Base-by-base conservation (phyloP, 2,329 filamentous ascomycete genomes). In the Penicillium sp. region DNA sequence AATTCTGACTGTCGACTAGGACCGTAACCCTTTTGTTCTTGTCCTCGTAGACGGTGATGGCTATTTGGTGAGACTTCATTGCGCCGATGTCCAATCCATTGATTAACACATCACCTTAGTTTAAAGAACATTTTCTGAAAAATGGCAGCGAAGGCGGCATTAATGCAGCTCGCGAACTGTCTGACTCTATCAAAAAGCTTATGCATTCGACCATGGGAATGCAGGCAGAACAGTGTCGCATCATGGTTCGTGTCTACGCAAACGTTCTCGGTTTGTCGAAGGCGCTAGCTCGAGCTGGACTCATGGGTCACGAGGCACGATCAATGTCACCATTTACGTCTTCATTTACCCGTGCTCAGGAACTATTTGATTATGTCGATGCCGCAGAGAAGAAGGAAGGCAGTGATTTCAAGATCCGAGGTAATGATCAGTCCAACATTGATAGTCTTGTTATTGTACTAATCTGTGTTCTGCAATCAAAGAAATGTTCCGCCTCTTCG, bases 31-130 rank as follows among this genome's bases (percentile, higher is more conserved):
- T 0, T 87, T 86, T 60, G 82, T 83, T 1, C 73, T 87, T 2
- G 79, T 87, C 7, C 71, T 87, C 0, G 71, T 87, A 11, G 84
- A 87, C 53, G 84, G 83, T 18, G 83, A 87, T 67, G 82, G 81
- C 44, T 86, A 85, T 61, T 63, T 79, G 19, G 64, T 72, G 40
- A 54, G 65, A 47, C 38, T 44, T 7, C 2, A 1, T 13, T 29
- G 7, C 23, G 8, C 61, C 78, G 82, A 93, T 65, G 90, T 90
- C 10, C 5, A 14, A 27, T 26, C 14, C 6, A 16, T 51, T 70
- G 40, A 58, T 46, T 26, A 42, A 29, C 13, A 1, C 4, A 18
- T 88, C 23, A 14, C 30, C 45, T 80, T 89, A 95, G 82, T 82
- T 84, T 63, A 75, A 79, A 32, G 80, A 83, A 38, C 68, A 74